phyloP scores from a whole-genome alignment of 73 alveolate genomes.

The Paramecium caudatum region DNA sequence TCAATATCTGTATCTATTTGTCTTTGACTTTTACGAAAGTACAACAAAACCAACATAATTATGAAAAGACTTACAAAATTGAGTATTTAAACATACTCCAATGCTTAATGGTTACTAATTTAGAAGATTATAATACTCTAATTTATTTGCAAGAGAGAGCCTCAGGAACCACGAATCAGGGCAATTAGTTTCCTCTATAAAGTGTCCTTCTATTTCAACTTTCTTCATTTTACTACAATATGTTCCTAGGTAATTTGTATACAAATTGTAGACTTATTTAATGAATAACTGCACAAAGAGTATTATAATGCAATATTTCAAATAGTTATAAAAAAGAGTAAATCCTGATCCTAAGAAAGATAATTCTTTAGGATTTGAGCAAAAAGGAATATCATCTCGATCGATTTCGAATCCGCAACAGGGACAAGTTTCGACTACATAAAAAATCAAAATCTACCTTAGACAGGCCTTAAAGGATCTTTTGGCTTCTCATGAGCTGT shows the following conservation, averaged over 20 bases:
- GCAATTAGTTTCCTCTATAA: constrained; percentile 1
- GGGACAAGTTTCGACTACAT: constrained; percentile 52
- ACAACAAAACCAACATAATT: constrained; percentile 52
- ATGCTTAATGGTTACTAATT: constrained; percentile 34
- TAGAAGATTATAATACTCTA: background rate
- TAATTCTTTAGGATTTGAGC: constrained; percentile 54
- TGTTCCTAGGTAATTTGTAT: constrained; percentile 20
- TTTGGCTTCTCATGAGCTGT: constrained; percentile 58
- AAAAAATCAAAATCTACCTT: background rate
- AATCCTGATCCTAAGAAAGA: constrained; percentile 60
- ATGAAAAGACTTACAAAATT: constrained; percentile 33
- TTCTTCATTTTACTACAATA: background rate
- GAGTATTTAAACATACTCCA: constrained; percentile 33
- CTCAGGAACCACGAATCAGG: constrained; percentile 27
- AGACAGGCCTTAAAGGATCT: background rate
- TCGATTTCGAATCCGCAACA: constrained; percentile 65
- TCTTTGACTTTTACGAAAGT: constrained; percentile 66
- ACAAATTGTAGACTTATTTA: constrained; percentile 31
- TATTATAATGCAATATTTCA: constrained; percentile 21
- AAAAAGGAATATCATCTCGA: constrained; percentile 6
- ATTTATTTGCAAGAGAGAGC: constrained; percentile 16
- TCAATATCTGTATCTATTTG: constrained; percentile 67
- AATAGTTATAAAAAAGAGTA: constrained; percentile 34
- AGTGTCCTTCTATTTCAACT: constrained; percentile 1
- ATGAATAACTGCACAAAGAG: background rate